phyloP scores from a whole-genome alignment of 192 early-diverging fungal species.

The Rhizophlyctis rosea region DNA sequence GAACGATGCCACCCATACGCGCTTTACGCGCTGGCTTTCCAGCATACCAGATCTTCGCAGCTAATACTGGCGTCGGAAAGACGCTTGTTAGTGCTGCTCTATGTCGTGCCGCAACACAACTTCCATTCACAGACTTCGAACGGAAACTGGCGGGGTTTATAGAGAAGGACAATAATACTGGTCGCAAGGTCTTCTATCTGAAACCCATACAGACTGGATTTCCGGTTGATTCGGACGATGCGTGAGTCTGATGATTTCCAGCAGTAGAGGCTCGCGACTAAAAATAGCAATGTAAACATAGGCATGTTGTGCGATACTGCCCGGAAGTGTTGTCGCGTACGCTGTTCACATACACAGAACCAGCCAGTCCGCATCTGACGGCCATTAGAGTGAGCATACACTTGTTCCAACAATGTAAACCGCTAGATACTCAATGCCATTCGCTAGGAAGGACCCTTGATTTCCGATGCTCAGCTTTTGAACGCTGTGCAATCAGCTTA shows the following conservation, averaged over 20 bases:
- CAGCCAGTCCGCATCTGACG: constrained; percentile 73
- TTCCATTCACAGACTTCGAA: constrained; percentile 7
- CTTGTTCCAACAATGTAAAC: not conserved
- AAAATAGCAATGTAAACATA: constrained; percentile 7
- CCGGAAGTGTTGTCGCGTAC: constrained; percentile 39
- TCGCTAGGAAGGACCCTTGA: constrained; percentile 30
- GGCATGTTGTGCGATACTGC: constrained; percentile 56
- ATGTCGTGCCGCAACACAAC: constrained; percentile 48
- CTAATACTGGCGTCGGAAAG: constrained; percentile 84
- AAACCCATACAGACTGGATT: constrained; percentile 85
- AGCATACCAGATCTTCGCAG: constrained; percentile 56
- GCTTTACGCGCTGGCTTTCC: constrained; percentile 18
- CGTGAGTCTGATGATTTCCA: constrained; percentile 27
- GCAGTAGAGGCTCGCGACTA: not conserved
- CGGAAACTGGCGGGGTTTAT: constrained; percentile 9
- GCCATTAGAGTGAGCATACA: constrained; percentile 29
- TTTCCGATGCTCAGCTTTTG: constrained; percentile 30
- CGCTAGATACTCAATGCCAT: not conserved
- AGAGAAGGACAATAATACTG: not conserved
- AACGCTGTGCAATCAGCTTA: constrained; percentile 14
- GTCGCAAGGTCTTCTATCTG: constrained; percentile 58
- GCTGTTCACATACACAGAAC: constrained; percentile 67
- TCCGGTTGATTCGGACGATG: constrained; percentile 71
- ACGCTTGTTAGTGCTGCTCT: constrained; percentile 71
- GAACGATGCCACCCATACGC: not conserved